Conservation (phyloP, 1,284 basidiomycete species). For the Ganoderma sp. region DNA sequence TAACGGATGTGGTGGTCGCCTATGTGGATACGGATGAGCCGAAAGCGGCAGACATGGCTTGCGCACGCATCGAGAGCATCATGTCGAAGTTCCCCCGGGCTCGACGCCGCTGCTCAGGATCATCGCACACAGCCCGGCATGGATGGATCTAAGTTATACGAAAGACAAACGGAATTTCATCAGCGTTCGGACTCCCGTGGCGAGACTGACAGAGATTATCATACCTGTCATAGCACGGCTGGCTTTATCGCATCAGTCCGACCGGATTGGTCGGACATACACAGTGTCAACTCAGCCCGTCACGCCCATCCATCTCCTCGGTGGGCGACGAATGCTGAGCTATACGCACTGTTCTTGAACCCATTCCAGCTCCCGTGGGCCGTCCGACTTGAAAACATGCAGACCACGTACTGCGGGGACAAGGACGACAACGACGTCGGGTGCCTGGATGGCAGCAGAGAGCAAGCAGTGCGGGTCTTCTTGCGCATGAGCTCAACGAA, state of each 20-base stretch:
- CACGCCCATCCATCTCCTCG: slow-evolving; percentile 63
- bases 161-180: slow-evolving; percentile 15
- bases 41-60: slow-evolving; percentile 50
- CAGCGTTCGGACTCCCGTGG: not conserved
- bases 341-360: slow-evolving; percentile 74
- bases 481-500: slow-evolving; percentile 25
- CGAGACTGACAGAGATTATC: slow-evolving; percentile 20
- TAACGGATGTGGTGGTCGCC: slow-evolving; percentile 8
- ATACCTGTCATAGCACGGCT: slow-evolving; percentile 71
- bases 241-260: slow-evolving; percentile 73
- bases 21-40: slow-evolving; percentile 21
- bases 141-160: slow-evolving; percentile 55
- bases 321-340: slow-evolving; percentile 74
- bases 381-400: slow-evolving; percentile 70
- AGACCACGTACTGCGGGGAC: slow-evolving; percentile 52
- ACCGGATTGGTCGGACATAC: slow-evolving; percentile 62
- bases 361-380: slow-evolving; percentile 66
- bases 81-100: slow-evolving; percentile 78
- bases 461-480: slow-evolving; percentile 37
- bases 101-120: slow-evolving; percentile 53
- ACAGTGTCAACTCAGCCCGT: slow-evolving; percentile 64
- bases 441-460: slow-evolving; percentile 53
- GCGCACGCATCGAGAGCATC: slow-evolving; percentile 77
- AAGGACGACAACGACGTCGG: slow-evolving; percentile 31
- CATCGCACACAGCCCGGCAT: slow-evolving; percentile 64